These are phyloP conservation scores for Microascus cirrosus DNA, from an alignment of 2,329 filamentous ascomycete genomes.

Conservation along the genomic window DNA sequence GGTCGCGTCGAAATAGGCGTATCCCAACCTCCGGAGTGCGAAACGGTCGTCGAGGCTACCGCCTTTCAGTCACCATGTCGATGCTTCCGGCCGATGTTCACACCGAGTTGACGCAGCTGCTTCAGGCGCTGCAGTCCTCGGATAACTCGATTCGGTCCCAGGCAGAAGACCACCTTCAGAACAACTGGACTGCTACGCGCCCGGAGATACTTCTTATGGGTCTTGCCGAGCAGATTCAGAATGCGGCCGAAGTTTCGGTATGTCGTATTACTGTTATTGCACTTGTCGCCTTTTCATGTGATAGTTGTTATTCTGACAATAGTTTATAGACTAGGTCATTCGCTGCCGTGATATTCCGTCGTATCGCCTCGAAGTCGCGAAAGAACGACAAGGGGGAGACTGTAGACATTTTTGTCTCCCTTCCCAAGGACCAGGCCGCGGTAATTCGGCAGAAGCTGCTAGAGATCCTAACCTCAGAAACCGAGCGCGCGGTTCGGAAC, in stretches of 20 bases:
- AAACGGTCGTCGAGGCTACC: neutral
- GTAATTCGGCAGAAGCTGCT: constrained; percentile 79
- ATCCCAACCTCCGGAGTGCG: neutral
- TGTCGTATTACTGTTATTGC: constrained; percentile 7
- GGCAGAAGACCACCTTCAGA: constrained; percentile 83
- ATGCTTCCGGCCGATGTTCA: constrained; percentile 76
- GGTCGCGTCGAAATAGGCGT: neutral
- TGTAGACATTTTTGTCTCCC: constrained; percentile 75
- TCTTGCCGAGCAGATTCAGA: constrained; percentile 81
- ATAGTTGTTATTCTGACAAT: neutral
- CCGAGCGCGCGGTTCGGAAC: constrained; percentile 66
- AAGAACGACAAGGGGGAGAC: constrained; percentile 63
- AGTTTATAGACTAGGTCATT: constrained; percentile 68
- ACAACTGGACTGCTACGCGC: constrained; percentile 72
- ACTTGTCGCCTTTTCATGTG: neutral
- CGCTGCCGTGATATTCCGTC: constrained; percentile 84
- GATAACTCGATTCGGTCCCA: constrained; percentile 79
- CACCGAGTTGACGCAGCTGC: constrained; percentile 71
- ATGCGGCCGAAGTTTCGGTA: constrained; percentile 63
- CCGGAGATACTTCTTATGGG: constrained; percentile 90
- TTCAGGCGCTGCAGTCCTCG: constrained; percentile 77
- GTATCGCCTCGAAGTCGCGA: constrained; percentile 80
- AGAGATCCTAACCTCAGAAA: constrained; percentile 62
- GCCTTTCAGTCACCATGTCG: constrained; percentile 51
- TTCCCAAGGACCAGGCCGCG: constrained; percentile 60